Evolutionary conservation across 495 filamentous ascomycete species (phyloP), one percentile per base, ranked within the genome.

Genomic region (Aspergillus asperescens): DNA sequence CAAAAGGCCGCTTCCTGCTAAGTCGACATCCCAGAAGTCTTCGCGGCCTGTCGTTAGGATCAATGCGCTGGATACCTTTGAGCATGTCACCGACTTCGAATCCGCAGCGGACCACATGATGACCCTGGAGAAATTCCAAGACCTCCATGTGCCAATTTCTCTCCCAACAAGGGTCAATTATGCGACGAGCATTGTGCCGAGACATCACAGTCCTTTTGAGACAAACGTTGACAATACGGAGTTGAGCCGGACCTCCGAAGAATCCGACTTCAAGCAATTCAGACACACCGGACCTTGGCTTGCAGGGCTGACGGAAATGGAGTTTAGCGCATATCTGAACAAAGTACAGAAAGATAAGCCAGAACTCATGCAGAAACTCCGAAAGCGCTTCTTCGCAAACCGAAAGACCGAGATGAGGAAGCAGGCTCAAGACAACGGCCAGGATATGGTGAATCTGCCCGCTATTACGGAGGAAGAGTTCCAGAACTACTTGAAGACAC

Each of bases 41-140:
- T 80, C 79, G 2, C 83, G 79, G 25, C 86, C 91, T 1, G 75
- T 85, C 18, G 76, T 96, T 31, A 77, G 86, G 29, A 72, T 96
- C 49, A 70, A 71, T 10, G 77, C 83, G 27, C 74, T 94, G 48
- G 93, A 99, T 73, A 91, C 89, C 6, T 81, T 82, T 53, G 90
- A 96, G 70, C 88, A 95, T 63, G 82, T 96, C 66, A 96, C 90
- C 50, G 90, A 95, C 52, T 99, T 89, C 71, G 78, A 84, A 50
- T 90, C 88, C 32, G 86, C 90, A 1, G 77, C 83, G 43, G 89
- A 96, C 62, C 89, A 95, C 65, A 81, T 84, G 20, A 70, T 88
- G 56, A 90, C 89, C 9, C 69, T 95, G 39, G 74, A 79, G 64
- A 97, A 97, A 72, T 97, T 85, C 77, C 87, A 90, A 59, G 90